Conservation (phyloP, 257 asterid genomes). For the Capsicum chinense region DNA sequence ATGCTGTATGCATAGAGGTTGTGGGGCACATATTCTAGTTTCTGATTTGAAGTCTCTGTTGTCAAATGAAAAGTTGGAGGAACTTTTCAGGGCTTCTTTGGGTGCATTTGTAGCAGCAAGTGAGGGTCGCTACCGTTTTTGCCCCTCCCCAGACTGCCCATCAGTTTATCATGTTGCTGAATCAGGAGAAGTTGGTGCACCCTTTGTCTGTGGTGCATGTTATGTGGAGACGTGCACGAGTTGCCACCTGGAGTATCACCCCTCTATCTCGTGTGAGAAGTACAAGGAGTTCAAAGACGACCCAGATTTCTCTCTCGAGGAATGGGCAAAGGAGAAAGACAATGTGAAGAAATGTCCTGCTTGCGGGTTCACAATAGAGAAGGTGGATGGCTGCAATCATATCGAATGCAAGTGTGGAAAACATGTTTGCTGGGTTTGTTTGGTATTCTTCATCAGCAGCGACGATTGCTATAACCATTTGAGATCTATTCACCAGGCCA, state of each 20-base stretch:
- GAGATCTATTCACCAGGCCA: slow-evolving; percentile 61
- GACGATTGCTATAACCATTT: slow-evolving; percentile 75
- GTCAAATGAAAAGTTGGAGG: slow-evolving; percentile 64
- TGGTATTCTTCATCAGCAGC: slow-evolving; percentile 52
- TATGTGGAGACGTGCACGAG: slow-evolving; percentile 75
- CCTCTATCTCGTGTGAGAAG: slow-evolving; percentile 65
- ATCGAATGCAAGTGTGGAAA: slow-evolving; percentile 75
- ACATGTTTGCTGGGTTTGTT: slow-evolving; percentile 91
- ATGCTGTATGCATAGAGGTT: slow-evolving; percentile 53
- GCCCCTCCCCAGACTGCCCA: slow-evolving; percentile 97
- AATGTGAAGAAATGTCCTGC: slow-evolving; percentile 79
- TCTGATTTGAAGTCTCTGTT: slow-evolving; percentile 66
- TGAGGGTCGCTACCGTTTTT: slow-evolving; percentile 68
- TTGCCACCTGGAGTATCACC: slow-evolving; percentile 90
- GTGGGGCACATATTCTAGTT: slow-evolving; percentile 56
- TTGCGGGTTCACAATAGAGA: slow-evolving; percentile 81
- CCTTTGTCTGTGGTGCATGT: slow-evolving; percentile 75
- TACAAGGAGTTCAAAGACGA: slow-evolving; percentile 70
- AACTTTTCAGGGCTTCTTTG: slow-evolving; percentile 77
- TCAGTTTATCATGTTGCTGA: slow-evolving; percentile 63
- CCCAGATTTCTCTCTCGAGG: slow-evolving; percentile 80
- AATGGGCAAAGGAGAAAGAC: slow-evolving; percentile 74
- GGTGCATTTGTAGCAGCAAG: slow-evolving; percentile 74
- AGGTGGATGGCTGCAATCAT: slow-evolving; percentile 92
- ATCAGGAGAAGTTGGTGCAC: slow-evolving; percentile 35